phyloP scores from a whole-genome alignment of 768 basidiomycete genomes.

The Pleurotus pulmonarius region DNA sequence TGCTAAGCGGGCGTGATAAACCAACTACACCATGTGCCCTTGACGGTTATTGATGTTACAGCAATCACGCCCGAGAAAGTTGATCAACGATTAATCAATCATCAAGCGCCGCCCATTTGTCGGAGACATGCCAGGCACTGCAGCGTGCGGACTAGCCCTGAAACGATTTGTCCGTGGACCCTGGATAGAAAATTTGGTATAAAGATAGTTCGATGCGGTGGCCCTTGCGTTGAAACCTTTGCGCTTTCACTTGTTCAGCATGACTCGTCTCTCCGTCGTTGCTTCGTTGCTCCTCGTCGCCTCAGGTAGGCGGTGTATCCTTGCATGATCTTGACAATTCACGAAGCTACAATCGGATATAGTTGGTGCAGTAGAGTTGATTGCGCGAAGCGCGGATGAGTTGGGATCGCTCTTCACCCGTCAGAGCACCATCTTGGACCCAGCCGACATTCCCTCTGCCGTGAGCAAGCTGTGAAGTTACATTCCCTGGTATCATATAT shows the following conservation, averaged over 20 bases:
- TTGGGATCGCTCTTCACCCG: neutral
- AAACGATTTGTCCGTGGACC: neutral
- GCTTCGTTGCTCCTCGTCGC: neutral
- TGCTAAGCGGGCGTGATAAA: slow-evolving; percentile 9
- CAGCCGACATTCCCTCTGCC: neutral
- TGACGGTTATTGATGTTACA: no score
- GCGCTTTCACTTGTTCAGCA: neutral
- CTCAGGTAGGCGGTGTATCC: neutral
- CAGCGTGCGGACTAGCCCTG: no score
- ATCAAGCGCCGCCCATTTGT: no score
- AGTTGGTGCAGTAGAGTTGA: neutral
- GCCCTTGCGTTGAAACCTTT: neutral
- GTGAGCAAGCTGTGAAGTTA: neutral
- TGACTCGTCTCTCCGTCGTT: neutral
- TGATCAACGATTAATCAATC: no score
- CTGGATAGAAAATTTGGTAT: neutral
- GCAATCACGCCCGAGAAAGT: no score
- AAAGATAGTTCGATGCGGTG: no score
- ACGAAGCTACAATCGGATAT: neutral
- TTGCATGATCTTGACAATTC: no score
- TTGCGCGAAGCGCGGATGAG: neutral
- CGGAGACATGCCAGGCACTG: no score
- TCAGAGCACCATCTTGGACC: neutral
- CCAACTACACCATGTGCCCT: slow-evolving; percentile 9
- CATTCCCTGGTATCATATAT: no score